Evolutionary conservation across 148 eudicot species (phyloP), one percentile per base, ranked within the genome.

Genomic region (Silene conica): DNA sequence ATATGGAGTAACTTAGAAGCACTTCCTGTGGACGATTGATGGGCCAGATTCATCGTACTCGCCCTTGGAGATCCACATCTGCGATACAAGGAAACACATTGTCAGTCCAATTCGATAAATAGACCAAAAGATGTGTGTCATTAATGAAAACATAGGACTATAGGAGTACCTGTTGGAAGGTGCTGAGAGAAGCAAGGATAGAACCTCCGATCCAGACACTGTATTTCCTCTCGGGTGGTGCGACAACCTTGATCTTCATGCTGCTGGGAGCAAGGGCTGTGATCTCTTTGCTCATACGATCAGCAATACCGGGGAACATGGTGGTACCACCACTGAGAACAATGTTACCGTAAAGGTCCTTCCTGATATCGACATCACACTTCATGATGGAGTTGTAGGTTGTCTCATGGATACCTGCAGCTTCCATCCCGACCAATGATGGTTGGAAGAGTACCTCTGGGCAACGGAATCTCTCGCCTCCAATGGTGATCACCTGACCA

Each of bases 241-340:
- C 83, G 61, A 80, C 83, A 4, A 80, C 83, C 83, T 80, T 80
- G 72, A 80, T 80, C 83, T 80, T 80, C 83, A 81, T 81, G 80
- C 83, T 81, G 71, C 83, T 81, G 14, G 83, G 83, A 70, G 83
- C 83, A 70, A 81, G 79, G 20, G 83, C 83, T 7, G 83, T 81
- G 60, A 81, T 81, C 21, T 81, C 83, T 57, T 81, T 81, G 78
- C 83, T 81, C 83, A 81, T 81, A 63, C 83, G 73, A 64, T 82
- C 84, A 77, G 84, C 84, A 60, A 82, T 82, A 43, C 84, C 84
- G 25, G 84, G 70, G 72, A 82, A 82, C 84, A 82, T 82, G 2
- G 84, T 82, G 50, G 84, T 74, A 31, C 84, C 84, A 82, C 84
- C 84, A 77, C 84, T 82, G 70, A 82, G 84, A 63, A 82, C 84